Evolutionary conservation across 2,329 filamentous ascomycete species (phyloP).

Genomic region (Clonostachys solani): DNA sequence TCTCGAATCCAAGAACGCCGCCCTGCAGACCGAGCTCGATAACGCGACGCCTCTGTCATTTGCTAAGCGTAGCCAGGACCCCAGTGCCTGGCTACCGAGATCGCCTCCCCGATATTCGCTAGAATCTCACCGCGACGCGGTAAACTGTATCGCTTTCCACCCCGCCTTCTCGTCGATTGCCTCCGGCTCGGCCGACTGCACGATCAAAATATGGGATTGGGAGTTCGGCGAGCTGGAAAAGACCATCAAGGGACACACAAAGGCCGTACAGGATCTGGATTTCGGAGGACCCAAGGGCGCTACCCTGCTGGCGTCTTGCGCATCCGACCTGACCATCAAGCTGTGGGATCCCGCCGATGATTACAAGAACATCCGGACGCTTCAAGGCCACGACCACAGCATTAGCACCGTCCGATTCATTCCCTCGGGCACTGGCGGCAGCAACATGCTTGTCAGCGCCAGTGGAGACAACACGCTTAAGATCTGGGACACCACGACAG

Average conservation of each 20-base stretch:
- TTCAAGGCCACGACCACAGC: conserved; percentile 89
- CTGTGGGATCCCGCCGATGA: conserved; percentile 90
- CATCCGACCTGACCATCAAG: conserved; percentile 88
- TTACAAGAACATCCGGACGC: conserved; percentile 91
- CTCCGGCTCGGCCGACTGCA: conserved; percentile 86
- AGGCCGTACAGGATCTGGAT: conserved; percentile 82
- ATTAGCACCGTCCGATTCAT: conserved; percentile 88
- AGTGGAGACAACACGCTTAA: conserved; percentile 80
- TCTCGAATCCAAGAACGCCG: conserved; percentile 69
- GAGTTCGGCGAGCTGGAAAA: conserved; percentile 86
- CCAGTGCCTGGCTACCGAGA: conserved; percentile 80
- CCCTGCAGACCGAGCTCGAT: conserved; percentile 79
- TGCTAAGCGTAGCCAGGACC: conserved; percentile 77
- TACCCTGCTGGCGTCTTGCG: conserved; percentile 61
- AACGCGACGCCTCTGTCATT: conserved; percentile 74
- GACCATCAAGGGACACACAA: conserved; percentile 90
- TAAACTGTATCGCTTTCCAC: conserved; percentile 89
- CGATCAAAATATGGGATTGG: conserved; percentile 98
- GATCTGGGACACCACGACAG: conserved; percentile 91
- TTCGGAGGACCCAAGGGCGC: conserved; percentile 81
- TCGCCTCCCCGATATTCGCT: conserved; percentile 77
- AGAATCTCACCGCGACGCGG: conserved; percentile 74
- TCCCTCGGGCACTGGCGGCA: conserved; percentile 51
- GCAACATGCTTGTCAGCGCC: conserved; percentile 81
- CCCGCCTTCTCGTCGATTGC: conserved; percentile 87